A percentile compares a stretch with the other conserved stretches of the same genome.
These are phyloP conservation scores for Phaeosphaeria sp. DNA, from an alignment of 2,329 filamentous ascomycete species.

Conservation along the genomic window DNA sequence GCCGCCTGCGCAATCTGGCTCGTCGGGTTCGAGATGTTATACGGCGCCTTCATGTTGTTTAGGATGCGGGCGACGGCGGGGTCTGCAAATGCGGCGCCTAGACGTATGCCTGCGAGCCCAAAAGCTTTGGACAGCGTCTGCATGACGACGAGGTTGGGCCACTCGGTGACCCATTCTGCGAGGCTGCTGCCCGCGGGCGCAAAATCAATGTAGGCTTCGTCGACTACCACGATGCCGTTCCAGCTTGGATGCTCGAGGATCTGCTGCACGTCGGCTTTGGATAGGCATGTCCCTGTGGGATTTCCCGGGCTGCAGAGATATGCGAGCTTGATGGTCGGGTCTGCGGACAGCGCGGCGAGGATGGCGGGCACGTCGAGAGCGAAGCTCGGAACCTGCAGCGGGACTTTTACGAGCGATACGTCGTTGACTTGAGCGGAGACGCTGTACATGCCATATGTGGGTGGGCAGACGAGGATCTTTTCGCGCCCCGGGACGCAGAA, in stretches of 20 bases:
- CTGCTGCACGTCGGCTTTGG: conserved; percentile 73
- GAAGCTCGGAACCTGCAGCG: conserved; percentile 77
- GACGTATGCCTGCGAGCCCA: conserved; percentile 88
- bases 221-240: conserved; percentile 92
- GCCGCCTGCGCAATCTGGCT: conserved; percentile 79
- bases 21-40: conserved; percentile 91
- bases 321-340: conserved; percentile 77
- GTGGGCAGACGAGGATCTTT: conserved; percentile 91
- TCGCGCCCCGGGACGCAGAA: conserved; percentile 90
- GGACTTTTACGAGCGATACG: conserved; percentile 83
- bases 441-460: conserved; percentile 98
- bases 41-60: conserved; percentile 94
- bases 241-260: conserved; percentile 86
- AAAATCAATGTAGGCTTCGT: conserved; percentile 98
- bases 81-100: conserved; percentile 84
- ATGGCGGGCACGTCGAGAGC: conserved; percentile 73
- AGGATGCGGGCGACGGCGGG: conserved; percentile 77
- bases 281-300: conserved; percentile 81
- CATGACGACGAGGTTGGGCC: conserved; percentile 96
- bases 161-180: conserved; percentile 89
- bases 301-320: conserved; percentile 97
- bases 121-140: conserved; percentile 99
- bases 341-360: conserved; percentile 66
- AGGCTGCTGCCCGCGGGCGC: conserved; percentile 78
- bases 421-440: conserved; percentile 97